phyloP scores from a whole-genome alignment of 352 stramenopile genomes.

The Phytophthora fragariae region DNA sequence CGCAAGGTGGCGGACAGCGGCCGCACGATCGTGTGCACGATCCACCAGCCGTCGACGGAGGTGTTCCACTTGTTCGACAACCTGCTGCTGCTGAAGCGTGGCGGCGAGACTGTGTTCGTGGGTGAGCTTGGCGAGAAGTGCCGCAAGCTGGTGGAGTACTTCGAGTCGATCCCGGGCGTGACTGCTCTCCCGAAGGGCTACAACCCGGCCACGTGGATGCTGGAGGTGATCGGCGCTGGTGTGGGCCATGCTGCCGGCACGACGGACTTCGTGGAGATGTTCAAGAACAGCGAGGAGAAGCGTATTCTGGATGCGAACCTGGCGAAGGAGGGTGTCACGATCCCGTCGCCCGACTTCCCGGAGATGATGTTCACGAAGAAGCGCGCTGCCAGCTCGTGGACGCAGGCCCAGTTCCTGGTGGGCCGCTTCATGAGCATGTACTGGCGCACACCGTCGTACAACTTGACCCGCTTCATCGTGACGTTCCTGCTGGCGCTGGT shows the following conservation, averaged over 20 bases:
- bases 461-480: constrained; percentile 69
- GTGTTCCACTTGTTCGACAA: constrained; percentile 84
- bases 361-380: constrained; percentile 29
- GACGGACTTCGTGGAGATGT: constrained; percentile 37
- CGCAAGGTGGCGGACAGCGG: constrained; percentile 73
- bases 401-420: constrained; percentile 22
- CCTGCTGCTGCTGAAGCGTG: constrained; percentile 59
- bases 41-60: constrained; percentile 88
- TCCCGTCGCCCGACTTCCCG: constrained; percentile 13
- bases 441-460: constrained; percentile 87
- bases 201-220: constrained; percentile 44
- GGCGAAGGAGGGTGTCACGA: constrained; percentile 22
- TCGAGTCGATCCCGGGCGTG: constrained; percentile 30
- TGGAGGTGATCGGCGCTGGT: constrained; percentile 39
- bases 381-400: constrained; percentile 23
- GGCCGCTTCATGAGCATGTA: constrained; percentile 66
- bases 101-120: constrained; percentile 53
- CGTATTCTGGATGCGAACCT: constrained; percentile 10
- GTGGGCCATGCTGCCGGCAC: constrained; percentile 3
- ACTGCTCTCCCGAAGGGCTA: constrained; percentile 44
- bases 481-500: constrained; percentile 82
- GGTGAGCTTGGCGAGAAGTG: constrained; percentile 45
- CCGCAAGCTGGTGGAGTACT: constrained; percentile 32
- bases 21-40: constrained; percentile 83
- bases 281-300: constrained; percentile 16